phyloP scores from a whole-genome alignment of 805 yeast genomes.

The Komagataella populi region DNA sequence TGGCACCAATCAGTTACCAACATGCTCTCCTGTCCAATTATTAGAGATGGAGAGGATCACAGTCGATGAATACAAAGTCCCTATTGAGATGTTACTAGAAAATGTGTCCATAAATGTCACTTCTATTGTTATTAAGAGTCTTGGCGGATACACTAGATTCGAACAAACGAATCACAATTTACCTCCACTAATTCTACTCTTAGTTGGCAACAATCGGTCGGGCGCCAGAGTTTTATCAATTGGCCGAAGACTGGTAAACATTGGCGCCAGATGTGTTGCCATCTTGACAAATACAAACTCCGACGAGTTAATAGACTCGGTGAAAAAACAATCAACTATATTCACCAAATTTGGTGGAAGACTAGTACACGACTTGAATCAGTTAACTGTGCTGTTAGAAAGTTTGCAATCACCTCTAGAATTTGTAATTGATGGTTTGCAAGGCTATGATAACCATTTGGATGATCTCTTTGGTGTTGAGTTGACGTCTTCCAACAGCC shows the following conservation, averaged over 20 bases:
- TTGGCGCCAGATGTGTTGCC: slow-evolving; percentile 57
- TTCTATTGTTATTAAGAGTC: slow-evolving; percentile 37
- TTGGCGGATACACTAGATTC: slow-evolving; percentile 62
- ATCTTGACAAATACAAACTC: slow-evolving; percentile 23
- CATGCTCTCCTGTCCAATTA: slow-evolving; percentile 68
- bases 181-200: slow-evolving; percentile 60
- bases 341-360: slow-evolving; percentile 63
- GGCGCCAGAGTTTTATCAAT: slow-evolving; percentile 69
- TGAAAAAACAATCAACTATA: slow-evolving; percentile 35
- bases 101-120: slow-evolving; percentile 58
- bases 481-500: slow-evolving; percentile 20
- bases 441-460: slow-evolving; percentile 65
- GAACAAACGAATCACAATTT: slow-evolving; percentile 58
- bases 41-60: slow-evolving; percentile 59
- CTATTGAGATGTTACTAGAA: slow-evolving; percentile 37
- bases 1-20: slow-evolving; percentile 25
- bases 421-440: slow-evolving; percentile 69
- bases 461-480: slow-evolving; percentile 40
- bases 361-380: slow-evolving; percentile 23
- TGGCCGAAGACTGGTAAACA: slow-evolving; percentile 66
- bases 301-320: slow-evolving; percentile 17
- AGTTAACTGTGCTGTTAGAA: slow-evolving; percentile 21
- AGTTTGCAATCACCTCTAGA: slow-evolving; percentile 65
- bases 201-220: slow-evolving; percentile 63
- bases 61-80: slow-evolving; percentile 36